Evolutionary conservation across 495 filamentous ascomycete species (phyloP), one percentile per base, ranked within the genome.

Genomic region (Cercophora newfieldiana): DNA sequence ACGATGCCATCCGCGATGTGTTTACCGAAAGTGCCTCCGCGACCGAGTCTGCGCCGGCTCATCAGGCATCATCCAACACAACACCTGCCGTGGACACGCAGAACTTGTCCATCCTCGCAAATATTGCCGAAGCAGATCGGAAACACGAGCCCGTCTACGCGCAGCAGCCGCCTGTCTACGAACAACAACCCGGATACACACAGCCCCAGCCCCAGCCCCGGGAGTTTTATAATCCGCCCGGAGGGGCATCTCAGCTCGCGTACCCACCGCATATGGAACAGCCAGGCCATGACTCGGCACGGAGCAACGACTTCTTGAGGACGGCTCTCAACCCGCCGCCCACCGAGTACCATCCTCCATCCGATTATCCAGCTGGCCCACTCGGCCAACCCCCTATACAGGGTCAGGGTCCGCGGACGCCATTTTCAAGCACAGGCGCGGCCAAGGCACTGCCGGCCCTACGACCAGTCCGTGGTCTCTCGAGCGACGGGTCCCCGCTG

Each of bases 1-100:
- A 81, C 67, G 81, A 83, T 62, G 80, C 80, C 18, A 79, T 83
- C 28, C 71, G 81, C 56, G 80, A 83, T 55, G 77, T 81, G 0
- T 81, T 83, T 63, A 77, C 75, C 14, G 75, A 72, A 53, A 72
- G 65, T 19, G 71, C 73, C 7, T 56, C 72, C 16, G 55, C 70
- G 6, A 18, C 65, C 68, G 6, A 69, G 50, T n/a, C n/a, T n/a
- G 28, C 49, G 65, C 25, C 68, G 60, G 16, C 60, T 47, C 37
- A 5, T 14, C 37, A 44, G 12, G 10, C 18, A 26, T n/a, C 69
- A 80, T 1, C 69, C 73, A n/a, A 65, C 65, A 26, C 75, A 80
- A 51, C 78, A 79, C 0, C 69, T n/a, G n/a, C n/a, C n/a, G n/a
- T 75, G 50, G 53, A 63, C 14, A 74, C 78, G 3, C 18, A 22